Conservation (phyloP, 192 early-diverging fungal species). For the Coemansia furcata region DNA sequence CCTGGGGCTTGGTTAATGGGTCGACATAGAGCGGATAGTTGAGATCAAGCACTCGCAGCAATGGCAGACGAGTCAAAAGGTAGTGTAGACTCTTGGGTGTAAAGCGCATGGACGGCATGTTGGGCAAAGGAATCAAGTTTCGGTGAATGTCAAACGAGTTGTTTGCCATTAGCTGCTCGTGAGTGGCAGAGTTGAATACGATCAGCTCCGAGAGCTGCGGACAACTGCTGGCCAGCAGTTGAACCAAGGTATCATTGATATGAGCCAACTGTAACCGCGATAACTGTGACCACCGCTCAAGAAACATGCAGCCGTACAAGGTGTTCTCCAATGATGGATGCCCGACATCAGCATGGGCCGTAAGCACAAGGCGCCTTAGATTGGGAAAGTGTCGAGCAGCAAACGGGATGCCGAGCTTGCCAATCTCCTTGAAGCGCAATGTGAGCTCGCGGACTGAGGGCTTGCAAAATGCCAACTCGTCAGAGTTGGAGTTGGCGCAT, state of each 20-base stretch:
- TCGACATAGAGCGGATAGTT: slow-evolving; percentile 54
- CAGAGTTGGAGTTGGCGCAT: neutral
- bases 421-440: slow-evolving; percentile 47
- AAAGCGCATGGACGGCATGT: slow-evolving; percentile 49
- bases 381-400: slow-evolving; percentile 50
- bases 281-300: slow-evolving; percentile 37
- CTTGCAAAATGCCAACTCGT: slow-evolving; percentile 47
- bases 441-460: slow-evolving; percentile 52
- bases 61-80: slow-evolving; percentile 38
- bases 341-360: slow-evolving; percentile 40
- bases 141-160: slow-evolving; percentile 54
- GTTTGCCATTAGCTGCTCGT: slow-evolving; percentile 46
- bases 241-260: slow-evolving; percentile 52
- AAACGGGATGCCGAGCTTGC: slow-evolving; percentile 53
- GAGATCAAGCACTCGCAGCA: slow-evolving; percentile 49
- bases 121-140: slow-evolving; percentile 42
- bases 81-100: slow-evolving; percentile 53
- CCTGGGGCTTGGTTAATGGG: slow-evolving; percentile 42
- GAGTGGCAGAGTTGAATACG: slow-evolving; percentile 48
- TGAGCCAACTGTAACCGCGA: slow-evolving; percentile 49
- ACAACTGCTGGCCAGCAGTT: slow-evolving; percentile 48
- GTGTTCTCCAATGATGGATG: slow-evolving; percentile 52
- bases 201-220: slow-evolving; percentile 45
- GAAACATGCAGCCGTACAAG: slow-evolving; percentile 52
- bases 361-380: slow-evolving; percentile 43